Evolutionary conservation across 225 moss, liverwort and hornwort species (phyloP).

Genomic region (Neckera pumila): DNA sequence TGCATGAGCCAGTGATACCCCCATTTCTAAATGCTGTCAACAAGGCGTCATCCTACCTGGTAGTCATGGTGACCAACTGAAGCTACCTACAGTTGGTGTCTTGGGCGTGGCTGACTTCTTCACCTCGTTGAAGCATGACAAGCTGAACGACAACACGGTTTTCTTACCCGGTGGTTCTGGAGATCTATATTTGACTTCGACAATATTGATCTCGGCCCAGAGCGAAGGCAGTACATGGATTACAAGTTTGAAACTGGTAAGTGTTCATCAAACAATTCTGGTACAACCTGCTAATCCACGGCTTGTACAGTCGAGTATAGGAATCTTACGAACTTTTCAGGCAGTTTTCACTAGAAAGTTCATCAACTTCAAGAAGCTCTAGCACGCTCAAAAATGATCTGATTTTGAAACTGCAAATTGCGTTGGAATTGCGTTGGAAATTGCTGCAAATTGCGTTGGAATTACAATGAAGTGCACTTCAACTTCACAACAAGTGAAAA

Average conservation of each 20-base stretch:
- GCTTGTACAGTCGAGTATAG: too few species aligned
- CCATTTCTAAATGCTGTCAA: conserved; percentile 74
- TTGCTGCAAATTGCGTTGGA: too few species aligned
- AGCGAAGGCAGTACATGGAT: conserved; percentile 72
- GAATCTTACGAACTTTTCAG: too few species aligned
- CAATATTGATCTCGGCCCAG: conserved; percentile 73
- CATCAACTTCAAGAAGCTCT: too few species aligned
- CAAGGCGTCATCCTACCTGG: conserved; percentile 62
- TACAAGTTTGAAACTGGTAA: conserved; percentile 59
- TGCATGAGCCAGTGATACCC: conserved; percentile 70
- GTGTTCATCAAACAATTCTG: not conserved
- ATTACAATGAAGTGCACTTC: too few species aligned
- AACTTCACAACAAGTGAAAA: too few species aligned
- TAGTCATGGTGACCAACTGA: too few species aligned
- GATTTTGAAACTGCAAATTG: too few species aligned
- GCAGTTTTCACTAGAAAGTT: too few species aligned
- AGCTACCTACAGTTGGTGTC: conserved; percentile 48
- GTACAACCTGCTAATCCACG: not conserved
- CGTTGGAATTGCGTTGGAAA: too few species aligned
- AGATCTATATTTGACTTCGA: conserved; percentile 83
- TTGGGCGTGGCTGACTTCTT: conserved; percentile 77
- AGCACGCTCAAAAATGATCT: too few species aligned
- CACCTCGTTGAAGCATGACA: conserved; percentile 72
- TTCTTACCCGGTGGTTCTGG: conserved; percentile 92
- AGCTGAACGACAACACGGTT: conserved; percentile 73